Evolutionary conservation across 345 rosid species (phyloP).

Genomic region (rapeseed (Brassica napus)): DNA sequence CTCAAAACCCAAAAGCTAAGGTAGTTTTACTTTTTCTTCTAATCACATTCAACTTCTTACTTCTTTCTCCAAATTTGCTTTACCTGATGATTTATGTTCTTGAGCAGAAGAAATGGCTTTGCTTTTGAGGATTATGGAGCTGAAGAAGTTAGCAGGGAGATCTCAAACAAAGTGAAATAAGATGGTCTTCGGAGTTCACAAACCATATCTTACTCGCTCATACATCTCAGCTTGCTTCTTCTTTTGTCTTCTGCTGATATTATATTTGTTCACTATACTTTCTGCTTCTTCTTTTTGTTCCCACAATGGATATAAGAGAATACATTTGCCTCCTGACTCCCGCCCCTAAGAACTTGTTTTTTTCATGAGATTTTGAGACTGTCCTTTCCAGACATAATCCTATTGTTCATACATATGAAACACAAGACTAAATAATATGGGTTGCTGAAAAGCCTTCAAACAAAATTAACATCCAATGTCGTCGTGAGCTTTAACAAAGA

Average conservation of each 20-base stretch:
- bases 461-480: not conserved
- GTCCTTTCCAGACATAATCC: not conserved
- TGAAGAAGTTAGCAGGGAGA: constrained; percentile 19
- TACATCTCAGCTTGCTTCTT: constrained; percentile 15
- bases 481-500: not conserved
- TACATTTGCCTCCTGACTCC: constrained; percentile 1
- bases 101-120: constrained; percentile 42
- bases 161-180: constrained; percentile 25
- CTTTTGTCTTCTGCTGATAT: constrained; percentile 4
- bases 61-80: constrained; percentile 9
- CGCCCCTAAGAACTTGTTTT: constrained; percentile 11
- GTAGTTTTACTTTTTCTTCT: constrained; percentile 1
- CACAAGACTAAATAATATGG: constrained; percentile 12
- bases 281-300: constrained; percentile 21
- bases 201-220: constrained; percentile 18
- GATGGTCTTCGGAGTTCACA: not conserved
- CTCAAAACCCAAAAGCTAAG: constrained; percentile 35
- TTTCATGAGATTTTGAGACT: constrained; percentile 8
- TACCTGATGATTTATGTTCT: constrained; percentile 23
- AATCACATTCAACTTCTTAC: not conserved
- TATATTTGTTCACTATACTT: constrained; percentile 19
- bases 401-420: not conserved
- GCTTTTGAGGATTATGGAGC: constrained; percentile 17
- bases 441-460: constrained; percentile 1
- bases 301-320: constrained; percentile 23